Evolutionary conservation across 2,329 filamentous ascomycete genomes (phyloP).

Genomic region (Diaporthe nobilis): DNA sequence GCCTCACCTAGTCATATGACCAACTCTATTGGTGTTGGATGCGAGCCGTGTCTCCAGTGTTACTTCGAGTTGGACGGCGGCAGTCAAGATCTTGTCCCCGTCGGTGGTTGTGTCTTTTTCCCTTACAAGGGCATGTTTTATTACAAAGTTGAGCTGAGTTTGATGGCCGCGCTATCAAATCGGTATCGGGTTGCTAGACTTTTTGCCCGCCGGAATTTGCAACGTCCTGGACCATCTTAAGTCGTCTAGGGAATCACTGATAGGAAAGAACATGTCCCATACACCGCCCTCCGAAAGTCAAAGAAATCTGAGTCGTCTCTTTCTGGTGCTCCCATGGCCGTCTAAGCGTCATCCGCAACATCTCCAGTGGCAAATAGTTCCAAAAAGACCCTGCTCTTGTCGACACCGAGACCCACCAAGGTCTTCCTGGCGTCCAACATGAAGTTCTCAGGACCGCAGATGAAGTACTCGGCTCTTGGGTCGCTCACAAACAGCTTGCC

Average conservation of each 20-base stretch:
- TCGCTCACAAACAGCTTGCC: conserved; percentile 69
- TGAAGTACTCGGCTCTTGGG: conserved; percentile 73
- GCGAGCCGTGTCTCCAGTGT: background rate
- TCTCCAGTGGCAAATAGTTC: conserved; percentile 77
- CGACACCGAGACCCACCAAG: conserved; percentile 70
- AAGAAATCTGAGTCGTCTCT: background rate
- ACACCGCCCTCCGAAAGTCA: too few species aligned
- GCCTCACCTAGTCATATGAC: conserved; percentile 49
- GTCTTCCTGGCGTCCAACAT: conserved; percentile 73
- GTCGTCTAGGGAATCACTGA: background rate
- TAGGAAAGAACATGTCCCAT: background rate
- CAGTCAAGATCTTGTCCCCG: background rate
- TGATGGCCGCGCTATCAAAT: background rate
- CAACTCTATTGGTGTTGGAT: conserved; percentile 47
- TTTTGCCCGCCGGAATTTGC: background rate
- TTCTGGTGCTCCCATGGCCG: background rate
- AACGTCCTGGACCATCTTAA: background rate
- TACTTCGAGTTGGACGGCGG: background rate
- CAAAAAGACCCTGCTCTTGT: conserved; percentile 71
- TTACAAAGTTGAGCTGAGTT: conserved; percentile 12
- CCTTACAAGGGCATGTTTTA: background rate
- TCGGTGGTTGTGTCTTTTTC: fast-evolving
- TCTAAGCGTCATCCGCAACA: conserved; percentile 47
- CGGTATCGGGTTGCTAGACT: background rate
- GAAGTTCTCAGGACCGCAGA: conserved; percentile 80